Conservation (phyloP, 805 yeast genomes). For the Candida verbasci region DNA sequence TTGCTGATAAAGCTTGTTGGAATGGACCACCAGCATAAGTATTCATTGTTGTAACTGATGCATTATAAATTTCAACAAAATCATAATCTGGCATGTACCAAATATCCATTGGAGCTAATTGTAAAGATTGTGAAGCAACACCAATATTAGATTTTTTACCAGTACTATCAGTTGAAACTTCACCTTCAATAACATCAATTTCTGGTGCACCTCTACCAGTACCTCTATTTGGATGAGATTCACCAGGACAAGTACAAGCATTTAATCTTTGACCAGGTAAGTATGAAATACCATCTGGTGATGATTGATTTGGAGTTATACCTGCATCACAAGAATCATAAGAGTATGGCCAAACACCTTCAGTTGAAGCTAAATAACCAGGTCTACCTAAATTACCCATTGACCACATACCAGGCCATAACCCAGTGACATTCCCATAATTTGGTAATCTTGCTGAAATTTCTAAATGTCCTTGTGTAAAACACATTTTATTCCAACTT, state of each 20-base stretch:
- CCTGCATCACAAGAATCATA: slow-evolving; percentile 38
- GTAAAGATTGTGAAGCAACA: slow-evolving; percentile 87
- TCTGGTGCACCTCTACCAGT: slow-evolving; percentile 49
- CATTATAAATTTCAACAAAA: slow-evolving; percentile 68
- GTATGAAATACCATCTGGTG: slow-evolving; percentile 38
- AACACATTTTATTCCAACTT: slow-evolving; percentile 37
- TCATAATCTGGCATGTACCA: slow-evolving; percentile 92
- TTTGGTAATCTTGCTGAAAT: slow-evolving; percentile 32
- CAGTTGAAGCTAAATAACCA: slow-evolving; percentile 33
- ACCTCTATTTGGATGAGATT: slow-evolving; percentile 36
- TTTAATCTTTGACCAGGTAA: slow-evolving; percentile 36
- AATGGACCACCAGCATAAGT: slow-evolving; percentile 88
- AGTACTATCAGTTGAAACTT: slow-evolving; percentile 48
- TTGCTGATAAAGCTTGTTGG: slow-evolving; percentile 89
- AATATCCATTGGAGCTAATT: slow-evolving; percentile 89
- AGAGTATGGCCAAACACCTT: slow-evolving; percentile 40
- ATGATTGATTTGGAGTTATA: slow-evolving; percentile 37
- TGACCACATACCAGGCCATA: slow-evolving; percentile 42
- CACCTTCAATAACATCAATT: slow-evolving; percentile 88
- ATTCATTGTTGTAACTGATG: slow-evolving; percentile 72
- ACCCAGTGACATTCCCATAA: slow-evolving; percentile 33
- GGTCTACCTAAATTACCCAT: slow-evolving; percentile 39
- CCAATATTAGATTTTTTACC: slow-evolving; percentile 34
- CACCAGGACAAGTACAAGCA: slow-evolving; percentile 32
- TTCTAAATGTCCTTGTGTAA: slow-evolving; percentile 30